Base-by-base conservation (phyloP, 208 protist species). In the Leishmania tropica region DNA sequence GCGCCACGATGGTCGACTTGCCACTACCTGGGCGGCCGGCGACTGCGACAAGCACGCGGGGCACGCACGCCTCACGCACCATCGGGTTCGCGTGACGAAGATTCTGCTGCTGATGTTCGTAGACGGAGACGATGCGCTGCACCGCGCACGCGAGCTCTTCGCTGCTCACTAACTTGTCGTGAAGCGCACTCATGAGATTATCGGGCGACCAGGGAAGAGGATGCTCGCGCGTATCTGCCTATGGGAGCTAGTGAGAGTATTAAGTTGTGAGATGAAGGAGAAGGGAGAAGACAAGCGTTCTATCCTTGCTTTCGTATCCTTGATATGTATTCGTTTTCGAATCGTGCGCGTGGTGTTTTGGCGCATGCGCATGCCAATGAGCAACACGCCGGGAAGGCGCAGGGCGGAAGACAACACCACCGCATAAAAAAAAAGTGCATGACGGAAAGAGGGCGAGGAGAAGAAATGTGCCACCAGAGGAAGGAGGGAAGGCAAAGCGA, bases 1-100 rank as follows among this genome's bases (percentile, higher is more conserved):
- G 24, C 21, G 82, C 47, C 8, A 81, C 89, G 0, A 87, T 84
- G 15, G 92, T 95, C 40, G 89, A 89, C 81, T 96, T 96, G n/a
- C 93, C 93, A 53, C 89, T 88, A 15, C 93, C 93, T 24, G 93
- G 93, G 75, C 90, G 91, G n/a, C 93, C 93, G 3, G 85, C 91
- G 47, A 96, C 47, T n/a, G 84, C 90, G 19, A 95, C 89, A n/a
- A 96, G 83, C 5, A 96, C 70, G n/a, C 90, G 90, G 3, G 79
- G 83, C 60, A 83, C 79, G n/a, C 58, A 72, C 67, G 77, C 68
- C 76, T 81, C 83, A 21, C 75, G 53, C 45, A 83, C 56, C 47
- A 68, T 80, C 19, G 80, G 76, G 79, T 86, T 86, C 58, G 71
- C 35, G 56, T 81, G 47, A n/a, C 75, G 75, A 7, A 82, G 60